phyloP scores from a whole-genome alignment of 192 early-diverging fungal genomes.

The Linnemannia exigua region DNA sequence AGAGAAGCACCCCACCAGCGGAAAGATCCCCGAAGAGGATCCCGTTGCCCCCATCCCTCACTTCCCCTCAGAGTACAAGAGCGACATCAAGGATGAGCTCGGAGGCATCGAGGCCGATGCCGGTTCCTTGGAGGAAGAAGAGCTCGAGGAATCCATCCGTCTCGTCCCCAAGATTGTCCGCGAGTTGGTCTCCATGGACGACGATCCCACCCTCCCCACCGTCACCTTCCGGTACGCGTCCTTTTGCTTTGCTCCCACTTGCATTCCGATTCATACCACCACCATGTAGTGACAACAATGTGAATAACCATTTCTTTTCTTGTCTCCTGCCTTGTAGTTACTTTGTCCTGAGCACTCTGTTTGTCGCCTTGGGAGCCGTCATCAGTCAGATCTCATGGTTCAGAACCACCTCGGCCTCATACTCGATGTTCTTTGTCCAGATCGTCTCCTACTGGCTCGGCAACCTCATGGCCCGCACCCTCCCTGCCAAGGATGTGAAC shows the following conservation, averaged over 20 bases:
- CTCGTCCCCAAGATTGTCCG: slow-evolving; percentile 58
- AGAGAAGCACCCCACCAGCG: slow-evolving; percentile 10
- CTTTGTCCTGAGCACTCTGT: slow-evolving; percentile 55
- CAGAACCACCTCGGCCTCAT: slow-evolving; percentile 57
- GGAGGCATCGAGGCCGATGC: slow-evolving; percentile 27
- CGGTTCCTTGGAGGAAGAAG: slow-evolving; percentile 44
- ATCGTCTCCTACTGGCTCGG: slow-evolving; percentile 59
- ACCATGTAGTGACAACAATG: background rate
- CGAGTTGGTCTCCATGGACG: slow-evolving; percentile 58
- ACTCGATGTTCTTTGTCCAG: slow-evolving; percentile 62
- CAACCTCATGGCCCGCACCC: slow-evolving; percentile 43
- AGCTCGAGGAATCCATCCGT: slow-evolving; percentile 49
- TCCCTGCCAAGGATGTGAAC: slow-evolving; percentile 50
- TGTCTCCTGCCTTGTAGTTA: slow-evolving; percentile 15
- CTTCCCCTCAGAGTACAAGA: slow-evolving; percentile 42
- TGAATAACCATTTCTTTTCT: background rate
- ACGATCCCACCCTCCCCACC: slow-evolving; percentile 56
- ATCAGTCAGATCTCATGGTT: slow-evolving; percentile 60
- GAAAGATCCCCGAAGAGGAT: slow-evolving; percentile 35
- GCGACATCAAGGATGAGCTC: slow-evolving; percentile 43
- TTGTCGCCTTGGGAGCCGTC: slow-evolving; percentile 53
- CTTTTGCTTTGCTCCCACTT: background rate
- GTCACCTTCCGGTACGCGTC: slow-evolving; percentile 56
- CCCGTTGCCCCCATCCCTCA: slow-evolving; percentile 52
- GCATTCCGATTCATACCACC: background rate